Base-by-base conservation (phyloP, 805 yeast species). In the Pichia kluyveri region DNA sequence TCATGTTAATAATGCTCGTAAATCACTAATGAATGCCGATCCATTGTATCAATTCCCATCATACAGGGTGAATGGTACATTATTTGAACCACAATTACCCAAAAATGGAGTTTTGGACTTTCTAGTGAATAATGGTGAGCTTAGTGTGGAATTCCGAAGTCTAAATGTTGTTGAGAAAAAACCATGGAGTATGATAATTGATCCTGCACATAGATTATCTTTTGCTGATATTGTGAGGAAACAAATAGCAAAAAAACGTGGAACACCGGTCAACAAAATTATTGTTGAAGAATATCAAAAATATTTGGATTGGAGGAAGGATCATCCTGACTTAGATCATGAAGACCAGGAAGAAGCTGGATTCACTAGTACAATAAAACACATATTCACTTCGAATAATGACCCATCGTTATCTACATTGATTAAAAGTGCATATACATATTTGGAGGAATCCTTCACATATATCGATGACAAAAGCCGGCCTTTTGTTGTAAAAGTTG, bases 101-200 rank as follows among this genome's bases (percentile, higher is more conserved):
- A 59, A 66, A 3, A 62, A 66, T 11, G 65, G 81, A 6, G 66
- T 82, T 3, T 58, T 83, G 40, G 91, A 84, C 56, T 55, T 82
- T 28, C 76, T 75, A 46, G 64, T 83, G 23, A 70, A 73, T 52
- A 82, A 79, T 59, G 79, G 82, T 19, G 89, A 84, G 56, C 59
- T 83, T 4, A 70, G 82, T 26, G 62, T 82, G 8, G 89, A 83
- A 46, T 63, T 82, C 48, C 76, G 78, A 56, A 72, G 73, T 45
- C 58, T 83, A 37, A 68, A 65, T 34, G 63, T 63, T 23, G 72
- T 83, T 9, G 70, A 70, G 0, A 79, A 75, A 51, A 69, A 67
- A 49, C 90, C 90, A 1, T 84, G 90, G 90, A 66, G 75, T 50
- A 65, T 70, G 5, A 71, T 81, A 7, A 75, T 79, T 48, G 64